phyloP scores from a whole-genome alignment of 331 rosid genomes.

The Prunus yedoensis region DNA sequence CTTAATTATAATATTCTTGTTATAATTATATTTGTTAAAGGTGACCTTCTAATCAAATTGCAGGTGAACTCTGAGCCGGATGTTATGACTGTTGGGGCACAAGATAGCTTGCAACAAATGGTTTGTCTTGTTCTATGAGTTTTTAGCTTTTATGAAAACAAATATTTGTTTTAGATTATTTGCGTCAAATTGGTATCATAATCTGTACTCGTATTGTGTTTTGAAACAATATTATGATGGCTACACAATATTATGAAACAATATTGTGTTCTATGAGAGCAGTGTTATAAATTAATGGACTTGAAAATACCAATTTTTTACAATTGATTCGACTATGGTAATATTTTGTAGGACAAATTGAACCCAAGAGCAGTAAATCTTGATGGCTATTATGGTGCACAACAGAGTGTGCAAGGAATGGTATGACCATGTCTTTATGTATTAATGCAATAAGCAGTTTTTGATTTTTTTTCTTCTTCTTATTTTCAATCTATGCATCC shows the following conservation, averaged over 20 bases:
- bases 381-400: slow-evolving; percentile 81
- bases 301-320: neutral
- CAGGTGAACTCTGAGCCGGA: slow-evolving; percentile 78
- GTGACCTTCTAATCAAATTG: slow-evolving; percentile 34
- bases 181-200: neutral
- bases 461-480: neutral
- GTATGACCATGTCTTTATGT: slow-evolving; percentile 44
- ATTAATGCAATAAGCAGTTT: neutral
- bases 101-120: slow-evolving; percentile 93
- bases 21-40: slow-evolving; percentile 13
- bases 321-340: neutral
- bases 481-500: slow-evolving; percentile 11
- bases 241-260: neutral
- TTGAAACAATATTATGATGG: neutral
- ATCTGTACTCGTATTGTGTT: neutral
- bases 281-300: too few species aligned
- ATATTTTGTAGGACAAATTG: slow-evolving; percentile 68
- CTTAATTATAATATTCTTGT: slow-evolving; percentile 10
- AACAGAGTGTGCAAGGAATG: slow-evolving; percentile 88
- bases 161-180: slow-evolving; percentile 10
- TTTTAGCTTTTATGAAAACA: slow-evolving; percentile 12
- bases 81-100: slow-evolving; percentile 70
- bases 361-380: slow-evolving; percentile 74
- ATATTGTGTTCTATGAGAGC: neutral
- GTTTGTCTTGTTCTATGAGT: slow-evolving; percentile 48